Evolutionary conservation across 2,329 filamentous ascomycete genomes (phyloP), one percentile per base, ranked within the genome.

Genomic region (Cladosporium cucumerinum): DNA sequence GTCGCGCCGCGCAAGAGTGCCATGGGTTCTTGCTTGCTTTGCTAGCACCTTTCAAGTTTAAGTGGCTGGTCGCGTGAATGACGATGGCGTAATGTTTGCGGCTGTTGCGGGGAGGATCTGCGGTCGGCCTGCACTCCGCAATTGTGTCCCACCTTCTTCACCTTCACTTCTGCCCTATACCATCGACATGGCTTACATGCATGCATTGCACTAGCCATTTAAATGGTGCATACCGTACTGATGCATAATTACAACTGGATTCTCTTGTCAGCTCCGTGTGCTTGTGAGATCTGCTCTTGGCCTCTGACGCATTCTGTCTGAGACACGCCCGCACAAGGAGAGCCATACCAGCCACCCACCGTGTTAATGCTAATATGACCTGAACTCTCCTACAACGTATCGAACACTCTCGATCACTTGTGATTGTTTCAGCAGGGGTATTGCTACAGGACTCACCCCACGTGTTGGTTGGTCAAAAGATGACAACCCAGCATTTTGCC

Each of bases 71-170:
- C 30, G 2, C 26, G 49, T 16, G 11, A 54, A 26, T 26, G 18
- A 30, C 25, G 51, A 57, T 57, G 54, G 54, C 54, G 54, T 57
- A 57, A 25, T 46, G 26, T 54, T 30, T n/a, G n/a, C 51, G 51
- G 51, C 51, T 54, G 51, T 16, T 54, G 51, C 51, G 51, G 39
- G 10, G 26, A 26, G 16, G 49, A 52, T 52, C 49, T 30, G 49
- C 28, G 28, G 28, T 30, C 30, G 51, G 30, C n/a, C 51, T 54
- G 51, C 30, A 54, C 51, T 54, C 51, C 51, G 51, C 51, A 52
- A 30, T 32, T 16, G 16, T 46, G 5, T 21, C 23, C 39, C 39
- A 46, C 39, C 39, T 46, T 46, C 39, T 21, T 30, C 51, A 54
- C 26, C 25, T 28, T 52, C 16, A n/a, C 49, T 52, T 52, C 25